Conservation (phyloP, 495 filamentous ascomycete genomes). For the Tuber calosporum region DNA sequence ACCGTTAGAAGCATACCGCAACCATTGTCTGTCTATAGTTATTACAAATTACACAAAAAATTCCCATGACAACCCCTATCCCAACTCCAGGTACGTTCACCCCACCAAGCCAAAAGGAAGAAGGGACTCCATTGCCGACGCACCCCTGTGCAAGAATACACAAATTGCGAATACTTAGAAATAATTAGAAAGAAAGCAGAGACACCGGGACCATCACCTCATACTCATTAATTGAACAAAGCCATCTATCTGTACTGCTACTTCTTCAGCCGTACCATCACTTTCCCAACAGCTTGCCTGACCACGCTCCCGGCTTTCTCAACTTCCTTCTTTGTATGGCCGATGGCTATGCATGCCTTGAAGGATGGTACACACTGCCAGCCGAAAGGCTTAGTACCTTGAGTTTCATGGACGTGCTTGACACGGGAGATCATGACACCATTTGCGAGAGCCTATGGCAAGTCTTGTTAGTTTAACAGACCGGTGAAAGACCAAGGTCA, state of each 20-base stretch:
- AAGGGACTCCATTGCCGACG: neutral
- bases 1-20: neutral
- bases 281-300: slow-evolving; percentile 88
- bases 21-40: neutral
- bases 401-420: slow-evolving; percentile 63
- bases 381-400: slow-evolving; percentile 54
- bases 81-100: neutral
- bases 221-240: neutral
- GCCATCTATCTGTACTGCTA: neutral
- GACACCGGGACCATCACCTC: neutral
- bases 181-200: neutral
- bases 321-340: slow-evolving; percentile 83
- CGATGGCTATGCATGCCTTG: slow-evolving; percentile 83
- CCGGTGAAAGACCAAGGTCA: slow-evolving; percentile 7
- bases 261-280: slow-evolving; percentile 52
- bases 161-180: neutral
- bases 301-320: slow-evolving; percentile 85
- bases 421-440: slow-evolving; percentile 80
- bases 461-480: slow-evolving; percentile 9
- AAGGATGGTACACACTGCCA: slow-evolving; percentile 57
- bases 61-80: neutral
- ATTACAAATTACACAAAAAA: neutral
- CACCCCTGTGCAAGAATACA: neutral
- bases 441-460: slow-evolving; percentile 61
- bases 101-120: neutral